Evolutionary conservation across 371 early-diverging fungal species (phyloP).

Genomic region (Rhizopus arrhizus): DNA sequence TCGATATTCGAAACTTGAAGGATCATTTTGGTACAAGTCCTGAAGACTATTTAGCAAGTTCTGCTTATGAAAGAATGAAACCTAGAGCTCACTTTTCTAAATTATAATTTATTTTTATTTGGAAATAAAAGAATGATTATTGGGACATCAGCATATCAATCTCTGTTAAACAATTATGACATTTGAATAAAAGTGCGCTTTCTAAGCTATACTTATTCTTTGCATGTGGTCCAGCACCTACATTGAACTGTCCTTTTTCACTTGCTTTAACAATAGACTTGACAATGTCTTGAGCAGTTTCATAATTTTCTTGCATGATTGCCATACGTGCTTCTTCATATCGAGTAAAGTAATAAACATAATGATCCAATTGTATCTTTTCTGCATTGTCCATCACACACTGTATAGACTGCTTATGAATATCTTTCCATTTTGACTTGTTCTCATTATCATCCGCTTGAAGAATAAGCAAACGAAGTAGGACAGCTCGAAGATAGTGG

Average conservation of each 20-base stretch:
- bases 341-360: conserved; percentile 61
- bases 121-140: no score
- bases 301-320: conserved; percentile 45
- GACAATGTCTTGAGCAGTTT: conserved; percentile 49
- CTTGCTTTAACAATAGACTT: conserved; percentile 41
- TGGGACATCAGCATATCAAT: conserved; percentile 21
- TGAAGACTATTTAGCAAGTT: conserved; percentile 39
- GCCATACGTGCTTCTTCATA: conserved; percentile 61
- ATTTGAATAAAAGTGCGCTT: conserved; percentile 46
- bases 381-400: conserved; percentile 35
- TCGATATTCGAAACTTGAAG: conserved; percentile 56
- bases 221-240: conserved; percentile 48
- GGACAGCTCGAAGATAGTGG: conserved; percentile 57
- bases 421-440: conserved; percentile 12
- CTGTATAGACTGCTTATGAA: conserved; percentile 29
- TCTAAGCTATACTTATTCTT: conserved; percentile 56
- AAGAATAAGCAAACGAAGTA: conserved; percentile 31
- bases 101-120: conserved; percentile 22
- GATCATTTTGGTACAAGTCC: conserved; percentile 51
- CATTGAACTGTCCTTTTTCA: conserved; percentile 43
- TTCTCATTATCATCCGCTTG: neutral
- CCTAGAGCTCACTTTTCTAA: conserved; percentile 43
- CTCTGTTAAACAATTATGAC: conserved; percentile 45
- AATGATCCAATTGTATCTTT: conserved; percentile 63
- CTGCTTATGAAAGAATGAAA: conserved; percentile 46